Evolutionary conservation across 2,329 filamentous ascomycete species (phyloP), one percentile per base, ranked within the genome.

Genomic region (Colletotrichum lindemuthianum): DNA sequence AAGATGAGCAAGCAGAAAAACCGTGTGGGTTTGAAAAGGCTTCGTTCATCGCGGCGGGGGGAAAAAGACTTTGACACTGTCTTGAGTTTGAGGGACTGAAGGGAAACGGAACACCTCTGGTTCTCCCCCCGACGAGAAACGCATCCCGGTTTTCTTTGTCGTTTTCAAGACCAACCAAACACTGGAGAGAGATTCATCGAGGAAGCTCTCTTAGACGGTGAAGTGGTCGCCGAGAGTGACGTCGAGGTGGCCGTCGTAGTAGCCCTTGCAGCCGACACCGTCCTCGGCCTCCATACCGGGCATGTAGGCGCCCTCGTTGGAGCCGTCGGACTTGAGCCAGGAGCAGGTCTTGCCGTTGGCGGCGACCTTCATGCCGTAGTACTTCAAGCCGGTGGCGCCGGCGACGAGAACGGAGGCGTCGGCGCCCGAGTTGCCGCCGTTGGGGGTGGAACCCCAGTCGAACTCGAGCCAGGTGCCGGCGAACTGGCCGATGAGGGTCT

Each of bases 401-500:
- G 82, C 74, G 45, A 84, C 81, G 9, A 86, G 77, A 63, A 78
- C 78, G 5, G 82, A 85, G 67, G 79, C 82, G 60, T 86, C 84
- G 63, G 79, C 81, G 44, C 84, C 84, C 3, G 80, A 84, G 79
- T 80, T 84, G 59, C 72, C 75, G n/a, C 69, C 59, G 79, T 86
- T 86, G 74, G 73, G 73, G 0, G 66, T 40, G 75, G 78, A 81
- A 64, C 68, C 80, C 50, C 80, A 79, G 75, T 86, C 84, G 57
- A 79, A 81, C 77, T 86, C 84, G 72, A 78, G 68, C 83, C 84
- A 86, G 60, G 78, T 78, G 67, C 75, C 74, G 54, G 77, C 77
- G 61, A 75, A 81, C 71, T 82, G 77, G 66, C 82, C 82, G 52
- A 70, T 67, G 3, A 6, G 1, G 59, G 79, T 84, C 64, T 67